These are phyloP conservation scores for Astragalus membranaceus DNA, from an alignment of 306 rosid genomes.

Conservation along the genomic window DNA sequence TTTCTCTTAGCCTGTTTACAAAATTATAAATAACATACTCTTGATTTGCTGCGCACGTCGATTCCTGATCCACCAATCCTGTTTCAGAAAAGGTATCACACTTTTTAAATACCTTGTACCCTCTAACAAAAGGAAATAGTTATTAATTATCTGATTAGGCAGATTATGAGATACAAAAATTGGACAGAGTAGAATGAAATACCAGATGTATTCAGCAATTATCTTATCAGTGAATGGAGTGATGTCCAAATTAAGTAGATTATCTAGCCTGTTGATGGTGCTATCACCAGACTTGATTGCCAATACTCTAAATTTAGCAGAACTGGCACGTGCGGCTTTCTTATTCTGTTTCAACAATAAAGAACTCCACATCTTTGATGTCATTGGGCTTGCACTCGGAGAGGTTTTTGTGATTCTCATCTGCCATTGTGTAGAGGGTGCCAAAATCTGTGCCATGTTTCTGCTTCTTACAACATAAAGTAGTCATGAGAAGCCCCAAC, in stretches of 20 bases:
- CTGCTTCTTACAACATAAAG: slow-evolving; percentile 30
- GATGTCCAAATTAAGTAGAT: slow-evolving; percentile 66
- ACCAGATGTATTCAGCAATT: slow-evolving; percentile 99
- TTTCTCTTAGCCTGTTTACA: slow-evolving; percentile 5
- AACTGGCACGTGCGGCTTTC: slow-evolving; percentile 41
- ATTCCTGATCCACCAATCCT: slow-evolving; percentile 97
- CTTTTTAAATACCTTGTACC: slow-evolving; percentile 7
- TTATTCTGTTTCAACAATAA: slow-evolving; percentile 58
- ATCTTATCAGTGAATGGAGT: slow-evolving; percentile 81
- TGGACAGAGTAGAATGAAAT: slow-evolving; percentile 7
- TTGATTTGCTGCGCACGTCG: slow-evolving; percentile 95
- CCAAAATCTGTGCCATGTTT: slow-evolving; percentile 96
- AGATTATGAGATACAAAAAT: background rate
- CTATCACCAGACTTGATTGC: slow-evolving; percentile 52
- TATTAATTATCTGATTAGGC: background rate
- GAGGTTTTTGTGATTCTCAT: slow-evolving; percentile 54
- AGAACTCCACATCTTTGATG: slow-evolving; percentile 77
- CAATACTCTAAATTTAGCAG: slow-evolving; percentile 56
- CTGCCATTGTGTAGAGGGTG: slow-evolving; percentile 87
- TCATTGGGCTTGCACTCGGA: slow-evolving; percentile 39
- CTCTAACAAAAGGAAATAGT: slow-evolving; percentile 12
- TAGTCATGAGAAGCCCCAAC: slow-evolving; percentile 6
- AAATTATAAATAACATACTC: slow-evolving; percentile 44
- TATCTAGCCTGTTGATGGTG: slow-evolving; percentile 75
- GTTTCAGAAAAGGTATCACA: slow-evolving; percentile 20